Evolutionary conservation across 148 eudicot genomes (phyloP).

Genomic region (Nepenthes gracilis): DNA sequence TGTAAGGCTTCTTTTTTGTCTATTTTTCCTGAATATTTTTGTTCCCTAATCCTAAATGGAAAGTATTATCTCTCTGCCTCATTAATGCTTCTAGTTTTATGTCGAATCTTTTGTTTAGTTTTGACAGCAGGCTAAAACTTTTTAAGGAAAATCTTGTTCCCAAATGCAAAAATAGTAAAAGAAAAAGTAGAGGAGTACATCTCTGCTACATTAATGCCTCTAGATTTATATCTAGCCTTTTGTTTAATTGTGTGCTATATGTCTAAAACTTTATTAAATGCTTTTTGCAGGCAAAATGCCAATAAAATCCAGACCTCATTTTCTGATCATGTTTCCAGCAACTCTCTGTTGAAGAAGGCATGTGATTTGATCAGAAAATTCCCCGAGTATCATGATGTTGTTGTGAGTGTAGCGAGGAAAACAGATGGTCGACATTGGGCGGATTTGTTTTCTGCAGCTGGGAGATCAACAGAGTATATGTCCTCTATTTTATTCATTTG

Average conservation of each 20-base stretch:
- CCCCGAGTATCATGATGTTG: conserved; percentile 91
- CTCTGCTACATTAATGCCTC: too few relatives aligned
- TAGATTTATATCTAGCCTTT: not conserved
- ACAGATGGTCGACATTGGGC: conserved; percentile 99
- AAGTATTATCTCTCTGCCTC: too few relatives aligned
- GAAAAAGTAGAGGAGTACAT: too few relatives aligned
- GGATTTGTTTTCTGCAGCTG: conserved; percentile 87
- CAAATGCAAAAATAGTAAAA: too few relatives aligned
- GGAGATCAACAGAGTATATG: conserved; percentile 92
- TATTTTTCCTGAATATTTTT: too few relatives aligned
- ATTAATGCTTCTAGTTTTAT: too few relatives aligned
- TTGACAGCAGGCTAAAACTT: too few relatives aligned
- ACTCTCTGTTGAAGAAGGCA: conserved; percentile 78
- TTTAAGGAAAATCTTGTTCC: not conserved
- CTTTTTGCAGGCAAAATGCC: conserved; percentile 41
- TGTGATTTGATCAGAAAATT: conserved; percentile 84
- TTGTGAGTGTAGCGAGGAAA: conserved; percentile 96
- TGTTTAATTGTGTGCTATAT: too few relatives aligned
- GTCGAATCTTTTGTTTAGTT: too few relatives aligned
- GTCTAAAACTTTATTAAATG: too few relatives aligned
- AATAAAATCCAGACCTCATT: conserved; percentile 40
- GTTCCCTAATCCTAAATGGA: too few relatives aligned
- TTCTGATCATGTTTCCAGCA: conserved; percentile 22
- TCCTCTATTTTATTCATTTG: conserved; percentile 1
- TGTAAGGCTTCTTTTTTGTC: too few relatives aligned